Base-by-base conservation (phyloP, 164 flowering plant species). In the Berberis thunbergii region DNA sequence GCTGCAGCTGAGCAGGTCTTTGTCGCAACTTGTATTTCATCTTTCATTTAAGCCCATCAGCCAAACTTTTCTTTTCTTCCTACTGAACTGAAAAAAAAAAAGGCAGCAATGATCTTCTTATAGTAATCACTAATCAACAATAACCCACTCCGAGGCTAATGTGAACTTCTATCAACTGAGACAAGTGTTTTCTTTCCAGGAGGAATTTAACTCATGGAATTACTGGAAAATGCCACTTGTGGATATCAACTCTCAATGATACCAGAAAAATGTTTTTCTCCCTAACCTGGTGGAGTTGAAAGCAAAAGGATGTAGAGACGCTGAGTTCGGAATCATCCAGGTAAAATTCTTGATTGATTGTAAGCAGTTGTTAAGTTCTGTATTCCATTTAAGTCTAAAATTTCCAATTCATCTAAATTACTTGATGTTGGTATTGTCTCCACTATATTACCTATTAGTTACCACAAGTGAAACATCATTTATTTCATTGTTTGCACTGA, bases 141-240 rank as follows among this genome's bases (percentile, higher is more conserved):
- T 3, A 55, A 39, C 8, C 45, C 60, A 13, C 38, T 4, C 2
- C 39, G 56, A 45, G 26, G n/a, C 12, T 41, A 10, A 13, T 49
- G 44, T 13, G 8, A n/a, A 55, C n/a, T 43, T 61, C 45, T 1
- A 41, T 55, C 11, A 57, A 39, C 49, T 57, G 49, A 8, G 2
- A 39, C 26, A 68, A 4, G 40, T 26, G 62, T 59, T 41, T 11
- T 60, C 39, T 13, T 62, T 70, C 38, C 84, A 94, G 99, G 97
- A 94, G 83, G 97, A 88, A 67, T 94, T 73, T 66, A 94, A 94
- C 70, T 66, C 86, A 54, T 94, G 97, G 97, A 94, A 94, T 72
- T 94, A 41, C 78, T 94, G 97, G 99, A 91, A 74, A 73, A 62
- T 85, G 63, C 90, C 96, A 0, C 85, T 84, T 73, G 83, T 82